Evolutionary conservation across 352 stramenopile genomes (phyloP), one percentile per base, ranked within the genome.

Genomic region (Vaucheria bursata): DNA sequence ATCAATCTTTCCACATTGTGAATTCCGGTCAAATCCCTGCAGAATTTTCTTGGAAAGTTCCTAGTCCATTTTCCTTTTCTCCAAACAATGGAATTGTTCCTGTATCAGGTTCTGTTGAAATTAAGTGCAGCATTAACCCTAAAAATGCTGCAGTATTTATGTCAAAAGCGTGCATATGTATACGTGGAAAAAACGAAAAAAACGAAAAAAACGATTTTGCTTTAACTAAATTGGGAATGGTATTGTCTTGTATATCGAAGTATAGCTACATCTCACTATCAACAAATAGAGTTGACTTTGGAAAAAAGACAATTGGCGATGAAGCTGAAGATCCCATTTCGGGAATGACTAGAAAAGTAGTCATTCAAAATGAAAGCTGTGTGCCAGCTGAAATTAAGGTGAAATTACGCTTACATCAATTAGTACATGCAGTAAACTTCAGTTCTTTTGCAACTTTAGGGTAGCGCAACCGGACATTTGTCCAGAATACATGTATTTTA

Each of bases 11-110:
- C 59, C 39, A 78, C 37, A 79, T 97, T 64, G 82, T 85, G 35
- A 96, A 96, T 80, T 91, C 83, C 2, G 92, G 92, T 0, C 88
- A 97, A 79, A 89, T 97, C 32, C 87, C 93, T 66, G 87, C 85
- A 0, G 33, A 88, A 0, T 97, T 94, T 75, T 74, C 89, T n/a
- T 97, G 91, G 91, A 88, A 85, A 2, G 75, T 94, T 1, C 84
- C 91, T 25, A 85, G 80, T 0, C 92, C 91, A 0, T 96, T 97
- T 72, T 80, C 83, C 6, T 85, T 97, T 31, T 85, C 85, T n/a
- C 91, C 93, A 4, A 76, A 82, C 12, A 82, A 82, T 8, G 92
- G 92, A 0, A 81, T 84, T 0, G 84, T 96, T 5, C 73, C 73
- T 5, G 90, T 91, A 1, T 91, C 89, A 2, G 74, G 88, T 40